Evolutionary conservation across 1,284 basidiomycete genomes (phyloP).

Genomic region (Heterobasidion irregulare): DNA sequence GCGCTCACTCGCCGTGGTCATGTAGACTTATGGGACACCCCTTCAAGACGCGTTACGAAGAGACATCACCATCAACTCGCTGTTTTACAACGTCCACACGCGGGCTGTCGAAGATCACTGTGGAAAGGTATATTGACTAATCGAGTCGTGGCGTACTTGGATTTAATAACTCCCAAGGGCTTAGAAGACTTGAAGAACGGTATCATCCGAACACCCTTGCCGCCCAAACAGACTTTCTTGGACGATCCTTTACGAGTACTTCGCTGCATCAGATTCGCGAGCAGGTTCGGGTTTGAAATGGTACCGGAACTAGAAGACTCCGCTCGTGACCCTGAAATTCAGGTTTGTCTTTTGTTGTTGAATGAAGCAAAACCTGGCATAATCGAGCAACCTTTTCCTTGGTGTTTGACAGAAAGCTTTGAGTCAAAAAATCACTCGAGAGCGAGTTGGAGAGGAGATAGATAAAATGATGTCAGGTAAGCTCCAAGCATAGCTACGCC

Average conservation of each 20-base stretch:
- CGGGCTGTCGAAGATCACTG: constrained; percentile 88
- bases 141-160: neutral
- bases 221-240: constrained; percentile 82
- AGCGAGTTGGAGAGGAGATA: constrained; percentile 86
- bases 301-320: constrained; percentile 67
- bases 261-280: constrained; percentile 88
- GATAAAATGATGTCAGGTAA: constrained; percentile 86
- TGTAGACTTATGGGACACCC: constrained; percentile 86
- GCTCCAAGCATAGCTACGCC: constrained; percentile 3
- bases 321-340: constrained; percentile 59
- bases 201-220: constrained; percentile 84
- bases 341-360: constrained; percentile 33
- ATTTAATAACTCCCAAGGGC: constrained; percentile 41
- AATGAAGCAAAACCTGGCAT: too few relatives aligned
- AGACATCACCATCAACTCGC: constrained; percentile 93
- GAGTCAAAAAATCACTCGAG: constrained; percentile 74
- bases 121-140: constrained; percentile 43
- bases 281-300: constrained; percentile 80
- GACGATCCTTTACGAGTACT: constrained; percentile 94
- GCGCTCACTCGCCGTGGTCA: neutral
- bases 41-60: constrained; percentile 85
- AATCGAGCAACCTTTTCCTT: too few relatives aligned
- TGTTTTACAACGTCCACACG: constrained; percentile 96
- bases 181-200: constrained; percentile 76
- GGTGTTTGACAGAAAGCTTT: constrained; percentile 52